Percentiles rank a stretch among this genome's conserved stretches.
phyloP scores from a whole-genome alignment of 352 stramenopile genomes.

The Pythium sukuiense region DNA sequence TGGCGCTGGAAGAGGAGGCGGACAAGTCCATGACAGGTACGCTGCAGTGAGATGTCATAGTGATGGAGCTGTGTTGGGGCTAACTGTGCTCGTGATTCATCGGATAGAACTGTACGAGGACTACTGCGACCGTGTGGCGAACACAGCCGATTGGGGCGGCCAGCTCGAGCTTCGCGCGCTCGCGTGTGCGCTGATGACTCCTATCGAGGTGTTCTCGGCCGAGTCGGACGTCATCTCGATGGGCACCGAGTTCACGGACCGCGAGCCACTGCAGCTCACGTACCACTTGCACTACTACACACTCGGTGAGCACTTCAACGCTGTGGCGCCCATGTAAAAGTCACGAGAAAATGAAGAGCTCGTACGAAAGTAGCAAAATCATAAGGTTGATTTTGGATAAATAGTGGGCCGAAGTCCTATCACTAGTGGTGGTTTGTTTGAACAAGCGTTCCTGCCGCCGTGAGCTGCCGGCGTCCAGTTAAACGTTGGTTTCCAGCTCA shows the following conservation, averaged over 20 bases:
- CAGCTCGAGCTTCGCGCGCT: constrained; percentile 96
- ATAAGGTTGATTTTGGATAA: constrained; percentile 28
- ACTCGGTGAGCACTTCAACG: constrained; percentile 99
- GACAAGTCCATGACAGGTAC: constrained; percentile 39
- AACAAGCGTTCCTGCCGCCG: not conserved
- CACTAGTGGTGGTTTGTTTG: constrained; percentile 11
- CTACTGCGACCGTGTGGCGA: constrained; percentile 92
- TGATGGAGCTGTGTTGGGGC: not conserved
- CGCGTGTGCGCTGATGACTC: constrained; percentile 73
- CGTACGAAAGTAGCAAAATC: constrained; percentile 19
- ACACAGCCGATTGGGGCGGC: constrained; percentile 95
- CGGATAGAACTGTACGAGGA: constrained; percentile 74
- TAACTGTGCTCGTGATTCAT: not conserved
- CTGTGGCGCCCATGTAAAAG: constrained; percentile 50
- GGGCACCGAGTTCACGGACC: constrained; percentile 76
- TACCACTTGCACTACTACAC: constrained; percentile 98
- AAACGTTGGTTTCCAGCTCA: constrained; percentile 34
- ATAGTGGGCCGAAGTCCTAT: constrained; percentile 28
- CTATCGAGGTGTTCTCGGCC: constrained; percentile 93
- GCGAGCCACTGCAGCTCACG: constrained; percentile 89
- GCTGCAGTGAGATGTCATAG: not conserved
- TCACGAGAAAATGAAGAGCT: not conserved
- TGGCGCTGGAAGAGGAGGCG: constrained; percentile 64
- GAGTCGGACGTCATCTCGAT: constrained; percentile 89
- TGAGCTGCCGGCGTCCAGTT: not conserved